These are phyloP conservation scores for Zymoseptoria ardabiliae DNA, from an alignment of 2,329 filamentous ascomycete species.

Conservation along the genomic window DNA sequence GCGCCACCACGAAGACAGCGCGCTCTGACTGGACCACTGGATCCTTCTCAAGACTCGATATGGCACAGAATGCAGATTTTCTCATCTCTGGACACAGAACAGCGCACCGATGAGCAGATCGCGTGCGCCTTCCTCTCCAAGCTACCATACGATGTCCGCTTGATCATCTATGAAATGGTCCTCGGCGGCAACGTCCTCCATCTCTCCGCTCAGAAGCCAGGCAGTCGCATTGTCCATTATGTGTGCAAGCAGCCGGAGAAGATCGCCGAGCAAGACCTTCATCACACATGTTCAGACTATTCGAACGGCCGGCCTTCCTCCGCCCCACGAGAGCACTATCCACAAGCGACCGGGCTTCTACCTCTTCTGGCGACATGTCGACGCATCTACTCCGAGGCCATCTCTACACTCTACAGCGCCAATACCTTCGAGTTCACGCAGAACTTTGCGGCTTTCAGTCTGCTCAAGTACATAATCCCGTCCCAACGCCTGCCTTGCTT, in stretches of 20 bases:
- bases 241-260: conserved; percentile 21
- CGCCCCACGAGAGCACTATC: conserved; percentile 13
- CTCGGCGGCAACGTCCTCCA: conserved; percentile 25
- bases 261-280: conserved; percentile 18
- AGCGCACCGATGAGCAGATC: conserved; percentile 19
- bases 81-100: conserved; percentile 16
- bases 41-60: conserved; percentile 16
- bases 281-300: conserved; percentile 22
- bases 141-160: conserved; percentile 27
- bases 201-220: conserved; percentile 19
- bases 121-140: conserved; percentile 20
- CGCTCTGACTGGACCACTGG: conserved; percentile 22
- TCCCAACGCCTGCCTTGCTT: conserved; percentile 21
- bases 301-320: conserved; percentile 12
- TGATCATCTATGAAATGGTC: conserved; percentile 30
- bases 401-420: conserved; percentile 24
- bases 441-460: conserved; percentile 26
- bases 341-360: conserved; percentile 20
- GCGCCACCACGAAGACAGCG: conserved; percentile 21
- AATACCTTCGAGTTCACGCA: conserved; percentile 30
- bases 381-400: conserved; percentile 26
- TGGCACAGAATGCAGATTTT: conserved; percentile 23
- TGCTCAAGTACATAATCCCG: conserved; percentile 26
- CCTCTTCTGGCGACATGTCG: conserved; percentile 27
- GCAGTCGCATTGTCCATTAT: conserved; percentile 22